Evolutionary conservation across 2,329 filamentous ascomycete genomes (phyloP).

Genomic region (Nothopassalora personata): DNA sequence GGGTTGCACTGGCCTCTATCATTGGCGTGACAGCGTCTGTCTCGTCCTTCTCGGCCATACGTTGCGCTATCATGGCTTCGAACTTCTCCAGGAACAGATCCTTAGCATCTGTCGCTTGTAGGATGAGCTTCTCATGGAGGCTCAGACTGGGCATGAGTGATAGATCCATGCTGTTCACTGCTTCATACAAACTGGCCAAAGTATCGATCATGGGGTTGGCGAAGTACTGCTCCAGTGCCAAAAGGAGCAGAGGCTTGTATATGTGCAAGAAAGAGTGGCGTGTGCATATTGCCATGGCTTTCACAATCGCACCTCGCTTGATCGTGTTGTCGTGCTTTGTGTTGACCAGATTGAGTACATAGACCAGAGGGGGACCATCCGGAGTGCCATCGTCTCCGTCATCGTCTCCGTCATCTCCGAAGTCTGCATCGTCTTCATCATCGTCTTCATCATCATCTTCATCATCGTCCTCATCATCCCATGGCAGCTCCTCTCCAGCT

Average conservation of each 20-base stretch:
- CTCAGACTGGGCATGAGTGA: slow-evolving; percentile 86
- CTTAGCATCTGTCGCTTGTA: slow-evolving; percentile 87
- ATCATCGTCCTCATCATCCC: slow-evolving; percentile 47
- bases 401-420: slow-evolving; percentile 39
- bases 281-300: slow-evolving; percentile 98
- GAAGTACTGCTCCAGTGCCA: slow-evolving; percentile 96
- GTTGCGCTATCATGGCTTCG: slow-evolving; percentile 83
- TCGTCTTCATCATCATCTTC: slow-evolving; percentile 47
- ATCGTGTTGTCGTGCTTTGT: slow-evolving; percentile 93
- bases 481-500: slow-evolving; percentile 43
- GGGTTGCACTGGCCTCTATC: slow-evolving; percentile 22
- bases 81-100: slow-evolving; percentile 98
- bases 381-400: slow-evolving; percentile 50
- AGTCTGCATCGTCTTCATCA: slow-evolving; percentile 49
- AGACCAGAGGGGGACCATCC: slow-evolving; percentile 88
- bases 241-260: slow-evolving; percentile 88
- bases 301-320: slow-evolving; percentile 88
- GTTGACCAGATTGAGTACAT: slow-evolving; percentile 95
- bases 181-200: slow-evolving; percentile 78
- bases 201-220: slow-evolving; percentile 85
- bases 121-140: slow-evolving; percentile 73
- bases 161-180: slow-evolving; percentile 94
- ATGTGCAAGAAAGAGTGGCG: slow-evolving; percentile 96
- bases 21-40: slow-evolving; percentile 7
- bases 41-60: slow-evolving; percentile 61